Evolutionary conservation across 2,329 filamentous ascomycete species (phyloP), one percentile per base, ranked within the genome.

Genomic region (Cladosporium colombiae): DNA sequence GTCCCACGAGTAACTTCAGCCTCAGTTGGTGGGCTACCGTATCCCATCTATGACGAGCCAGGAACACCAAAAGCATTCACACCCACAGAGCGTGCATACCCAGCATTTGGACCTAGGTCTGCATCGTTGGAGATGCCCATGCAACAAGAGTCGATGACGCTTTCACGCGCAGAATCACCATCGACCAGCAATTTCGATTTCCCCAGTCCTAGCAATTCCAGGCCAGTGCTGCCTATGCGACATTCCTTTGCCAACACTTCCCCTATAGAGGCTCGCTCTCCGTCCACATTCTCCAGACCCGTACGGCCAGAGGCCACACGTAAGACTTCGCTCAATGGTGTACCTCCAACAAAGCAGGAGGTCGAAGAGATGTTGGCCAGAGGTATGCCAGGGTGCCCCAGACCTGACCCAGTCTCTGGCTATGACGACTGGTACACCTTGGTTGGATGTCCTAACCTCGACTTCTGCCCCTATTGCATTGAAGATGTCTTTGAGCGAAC

Each of bases 401-500:
- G 91, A 67, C 86, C 84, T 46, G 80, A 83, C 5, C 85, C 86
- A 13, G 84, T 87, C 14, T 80, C 85, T 11, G 88, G 88, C 1
- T 84, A 88, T 67, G 82, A 89, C 68, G 92, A 95, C 73, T 97
- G 93, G 91, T 88, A 93, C 68, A 93, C 89, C 0, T 82, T 97
- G 5, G 86, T 87, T 4, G 86, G 87, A 16, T 86, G 88, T 67
- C 85, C 88, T 14, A 86, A 86, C 67, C 90, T 97, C 71, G 87
- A 91, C 68, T 89, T 97, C 55, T 97, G 94, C 72, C 91, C 92
- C 0, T 86, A 86, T 14, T 98, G 94, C 78, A 92, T 91, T 75
- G 82, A 85, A 2, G 83, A 84, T 6, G 85, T 92, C 10, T 92
- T 94, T 70, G 84, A 83, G 16, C 81, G 85, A 27, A 90, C 91